Conservation (phyloP, 163 green algal species). For the Chlorella variabilis region DNA sequence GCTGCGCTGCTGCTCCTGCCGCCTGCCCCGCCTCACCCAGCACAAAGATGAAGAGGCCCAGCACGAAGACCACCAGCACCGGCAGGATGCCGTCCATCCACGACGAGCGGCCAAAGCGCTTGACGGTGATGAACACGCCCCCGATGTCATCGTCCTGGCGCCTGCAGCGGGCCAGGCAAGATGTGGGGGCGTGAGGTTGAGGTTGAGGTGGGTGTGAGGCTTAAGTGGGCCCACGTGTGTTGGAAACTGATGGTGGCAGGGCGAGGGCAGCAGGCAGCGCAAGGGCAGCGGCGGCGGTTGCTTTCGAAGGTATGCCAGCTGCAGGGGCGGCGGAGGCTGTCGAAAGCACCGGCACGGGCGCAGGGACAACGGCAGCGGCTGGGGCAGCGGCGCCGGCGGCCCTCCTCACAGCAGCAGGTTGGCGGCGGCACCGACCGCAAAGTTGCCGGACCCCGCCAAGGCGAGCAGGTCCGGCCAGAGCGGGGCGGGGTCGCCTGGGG, state of each 20-base stretch:
- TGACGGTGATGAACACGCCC: neutral
- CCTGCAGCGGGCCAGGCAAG: neutral
- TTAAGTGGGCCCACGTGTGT: no score
- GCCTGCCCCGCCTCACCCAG: no score
- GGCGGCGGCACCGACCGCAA: neutral
- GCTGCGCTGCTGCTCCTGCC: no score
- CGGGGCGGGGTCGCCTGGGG: neutral
- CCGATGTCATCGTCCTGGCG: neutral
- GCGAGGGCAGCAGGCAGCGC: no score
- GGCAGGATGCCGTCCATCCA: conserved; percentile 1
- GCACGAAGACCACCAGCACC: neutral
- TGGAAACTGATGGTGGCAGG: no score
- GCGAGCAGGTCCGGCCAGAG: neutral
- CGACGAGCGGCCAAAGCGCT: neutral
- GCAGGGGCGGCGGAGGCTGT: no score
- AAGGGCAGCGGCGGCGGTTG: no score
- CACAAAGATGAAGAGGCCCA: neutral
- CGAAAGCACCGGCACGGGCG: neutral
- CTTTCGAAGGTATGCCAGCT: no score
- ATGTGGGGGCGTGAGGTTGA: no score
- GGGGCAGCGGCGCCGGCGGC: no score
- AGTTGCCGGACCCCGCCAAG: neutral
- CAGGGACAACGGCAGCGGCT: neutral
- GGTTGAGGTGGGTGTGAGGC: no score
- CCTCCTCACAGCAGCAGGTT: neutral